Conservation (phyloP, 805 yeast genomes). For the Metschnikowia santaceciliae region DNA sequence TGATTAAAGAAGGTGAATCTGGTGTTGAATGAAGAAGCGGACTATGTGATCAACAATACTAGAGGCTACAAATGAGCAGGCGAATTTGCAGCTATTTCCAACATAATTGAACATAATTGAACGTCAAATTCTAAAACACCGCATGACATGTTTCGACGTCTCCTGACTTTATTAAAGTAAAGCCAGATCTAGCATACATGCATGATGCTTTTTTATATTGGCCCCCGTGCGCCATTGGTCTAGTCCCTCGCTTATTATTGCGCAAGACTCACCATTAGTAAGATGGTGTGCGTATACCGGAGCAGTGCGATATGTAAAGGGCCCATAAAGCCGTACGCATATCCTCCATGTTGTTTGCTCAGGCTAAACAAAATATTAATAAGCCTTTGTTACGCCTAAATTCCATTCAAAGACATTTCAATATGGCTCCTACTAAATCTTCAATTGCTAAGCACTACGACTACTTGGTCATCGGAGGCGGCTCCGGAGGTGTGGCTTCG, state of each 20-base stretch:
- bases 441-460: slow-evolving; percentile 58
- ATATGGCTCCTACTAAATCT: slow-evolving; percentile 53
- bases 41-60: too few species aligned
- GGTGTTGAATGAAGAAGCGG: too few species aligned
- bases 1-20: too few species aligned
- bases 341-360: slow-evolving; percentile 11
- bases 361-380: slow-evolving; percentile 7
- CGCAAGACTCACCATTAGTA: neutral
- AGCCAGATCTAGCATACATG: too few species aligned
- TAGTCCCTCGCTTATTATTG: neutral
- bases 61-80: too few species aligned
- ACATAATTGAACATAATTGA: too few species aligned
- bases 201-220: too few species aligned
- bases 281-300: slow-evolving; percentile 6
- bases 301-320: neutral
- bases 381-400: slow-evolving; percentile 13
- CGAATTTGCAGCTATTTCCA: too few species aligned
- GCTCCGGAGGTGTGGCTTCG: slow-evolving; percentile 98
- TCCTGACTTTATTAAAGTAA: too few species aligned
- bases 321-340: neutral
- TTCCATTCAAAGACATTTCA: slow-evolving; percentile 29
- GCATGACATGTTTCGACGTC: too few species aligned
- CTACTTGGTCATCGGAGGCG: slow-evolving; percentile 96
- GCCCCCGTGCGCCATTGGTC: too few species aligned
- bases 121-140: too few species aligned